These are phyloP conservation scores for Thuja plicata DNA, from an alignment of 83 land plant genomes.

Conservation along the genomic window DNA sequence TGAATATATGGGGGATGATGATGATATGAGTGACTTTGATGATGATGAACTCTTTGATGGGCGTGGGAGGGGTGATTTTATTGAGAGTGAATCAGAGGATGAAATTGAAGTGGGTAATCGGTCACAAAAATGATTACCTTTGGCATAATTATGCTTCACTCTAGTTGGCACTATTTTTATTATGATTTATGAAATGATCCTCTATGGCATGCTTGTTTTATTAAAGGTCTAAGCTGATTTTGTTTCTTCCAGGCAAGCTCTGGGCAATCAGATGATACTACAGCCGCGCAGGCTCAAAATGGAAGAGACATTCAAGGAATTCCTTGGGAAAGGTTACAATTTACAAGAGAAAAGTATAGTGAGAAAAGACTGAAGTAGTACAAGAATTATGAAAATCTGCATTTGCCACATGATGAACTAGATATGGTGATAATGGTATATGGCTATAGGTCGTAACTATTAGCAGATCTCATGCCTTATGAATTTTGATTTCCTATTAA, in stretches of 20 bases:
- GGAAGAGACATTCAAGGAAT: constrained; percentile 98
- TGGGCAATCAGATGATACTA: constrained; percentile 44
- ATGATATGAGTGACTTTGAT: constrained; percentile 15
- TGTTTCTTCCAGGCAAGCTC: constrained; percentile 2
- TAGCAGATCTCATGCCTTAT: background rate
- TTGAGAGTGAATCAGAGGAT: constrained; percentile 9
- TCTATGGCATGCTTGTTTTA: background rate
- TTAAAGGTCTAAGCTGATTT: background rate
- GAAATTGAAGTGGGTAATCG: constrained; percentile 4
- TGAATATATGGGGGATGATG: constrained; percentile 8
- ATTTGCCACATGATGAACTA: constrained; percentile 49
- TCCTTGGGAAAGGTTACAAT: constrained; percentile 88
- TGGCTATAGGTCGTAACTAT: background rate
- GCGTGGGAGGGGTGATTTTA: background rate
- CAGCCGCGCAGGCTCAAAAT: constrained; percentile 73
- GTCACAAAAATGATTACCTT: background rate
- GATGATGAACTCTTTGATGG: constrained; percentile 10
- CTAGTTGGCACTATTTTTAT: background rate
- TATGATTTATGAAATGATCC: background rate
- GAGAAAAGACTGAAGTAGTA: constrained; percentile 82
- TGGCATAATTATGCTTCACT: background rate
- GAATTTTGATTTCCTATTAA: background rate
- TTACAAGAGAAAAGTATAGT: constrained; percentile 75
- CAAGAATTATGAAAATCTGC: constrained; percentile 78
- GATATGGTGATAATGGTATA: constrained; percentile 51